Conservation (phyloP, 306 rosid species). For the Trifolium fragiferum region DNA sequence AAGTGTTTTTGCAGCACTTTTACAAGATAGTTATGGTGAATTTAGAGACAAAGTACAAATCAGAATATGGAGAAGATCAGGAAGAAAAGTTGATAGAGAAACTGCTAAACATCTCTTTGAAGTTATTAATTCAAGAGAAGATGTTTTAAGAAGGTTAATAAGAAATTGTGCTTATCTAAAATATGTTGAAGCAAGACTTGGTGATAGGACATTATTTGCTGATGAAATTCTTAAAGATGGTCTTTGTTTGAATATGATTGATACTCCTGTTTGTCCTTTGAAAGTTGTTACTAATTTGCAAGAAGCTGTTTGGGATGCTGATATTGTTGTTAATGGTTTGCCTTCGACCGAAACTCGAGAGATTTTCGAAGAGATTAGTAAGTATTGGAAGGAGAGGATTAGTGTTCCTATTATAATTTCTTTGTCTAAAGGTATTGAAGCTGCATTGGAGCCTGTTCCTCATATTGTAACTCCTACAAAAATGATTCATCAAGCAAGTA, state of each 20-base stretch:
- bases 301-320: constrained; percentile 99
- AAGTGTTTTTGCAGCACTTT: constrained; percentile 78
- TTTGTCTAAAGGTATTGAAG: constrained; percentile 86
- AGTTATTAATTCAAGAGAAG: constrained; percentile 85
- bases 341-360: constrained; percentile 90
- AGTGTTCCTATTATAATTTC: constrained; percentile 82
- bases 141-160: constrained; percentile 85
- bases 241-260: constrained; percentile 90
- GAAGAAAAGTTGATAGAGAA: constrained; percentile 68
- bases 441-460: constrained; percentile 85
- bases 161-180: constrained; percentile 85
- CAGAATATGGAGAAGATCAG: constrained; percentile 88
- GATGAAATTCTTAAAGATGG: constrained; percentile 97
- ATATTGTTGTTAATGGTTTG: constrained; percentile 91
- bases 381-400: constrained; percentile 90
- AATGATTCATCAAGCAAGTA: constrained; percentile 89
- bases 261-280: constrained; percentile 89
- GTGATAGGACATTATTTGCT: constrained; percentile 79
- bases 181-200: constrained; percentile 92
- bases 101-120: constrained; percentile 89
- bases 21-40: constrained; percentile 84
- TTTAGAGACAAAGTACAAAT: constrained; percentile 81
- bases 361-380: constrained; percentile 85
- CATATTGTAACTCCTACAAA: constrained; percentile 88
- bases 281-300: constrained; percentile 94